Evolutionary conservation across 1,139 yeast species (phyloP).

Genomic region (Meyerozyma guilliermondii): DNA sequence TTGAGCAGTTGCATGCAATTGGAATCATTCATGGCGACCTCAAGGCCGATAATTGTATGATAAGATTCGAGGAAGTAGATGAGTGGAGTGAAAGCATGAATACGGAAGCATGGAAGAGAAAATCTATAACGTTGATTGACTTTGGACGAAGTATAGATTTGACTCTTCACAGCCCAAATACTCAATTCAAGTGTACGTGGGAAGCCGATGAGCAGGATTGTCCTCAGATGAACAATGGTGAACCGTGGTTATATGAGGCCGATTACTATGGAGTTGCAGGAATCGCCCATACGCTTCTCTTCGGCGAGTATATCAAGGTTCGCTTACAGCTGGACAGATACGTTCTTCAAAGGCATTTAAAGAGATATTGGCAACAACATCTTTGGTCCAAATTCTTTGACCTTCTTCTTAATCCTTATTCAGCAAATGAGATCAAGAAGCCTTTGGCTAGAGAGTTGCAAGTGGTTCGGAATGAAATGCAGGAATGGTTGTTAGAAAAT

Average conservation of each 20-base stretch:
- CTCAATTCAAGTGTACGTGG: constrained; percentile 59
- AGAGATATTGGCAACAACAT: constrained; percentile 73
- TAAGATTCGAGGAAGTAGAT: constrained; percentile 38
- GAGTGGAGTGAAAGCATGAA: constrained; percentile 22
- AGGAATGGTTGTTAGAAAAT: not conserved
- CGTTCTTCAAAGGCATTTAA: constrained; percentile 43
- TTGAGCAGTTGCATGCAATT: constrained; percentile 58
- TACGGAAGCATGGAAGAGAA: constrained; percentile 44
- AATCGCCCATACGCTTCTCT: constrained; percentile 66
- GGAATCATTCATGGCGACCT: constrained; percentile 82
- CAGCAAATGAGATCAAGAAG: constrained; percentile 4
- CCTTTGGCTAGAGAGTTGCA: not conserved
- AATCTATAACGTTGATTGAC: constrained; percentile 68
- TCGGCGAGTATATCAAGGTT: constrained; percentile 58
- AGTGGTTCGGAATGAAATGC: not conserved
- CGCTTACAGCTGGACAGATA: constrained; percentile 21
- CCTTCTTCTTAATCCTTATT: constrained; percentile 55
- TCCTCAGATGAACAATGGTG: constrained; percentile 58
- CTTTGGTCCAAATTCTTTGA: constrained; percentile 71
- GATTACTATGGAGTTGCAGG: constrained; percentile 86
- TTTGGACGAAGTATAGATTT: constrained; percentile 82
- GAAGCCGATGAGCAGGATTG: constrained; percentile 71
- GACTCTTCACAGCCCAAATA: constrained; percentile 42
- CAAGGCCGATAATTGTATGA: constrained; percentile 85
- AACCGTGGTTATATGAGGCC: constrained; percentile 75